These are phyloP conservation scores for Lathyrus tuberosus DNA, from an alignment of 306 rosid genomes.

Conservation along the genomic window DNA sequence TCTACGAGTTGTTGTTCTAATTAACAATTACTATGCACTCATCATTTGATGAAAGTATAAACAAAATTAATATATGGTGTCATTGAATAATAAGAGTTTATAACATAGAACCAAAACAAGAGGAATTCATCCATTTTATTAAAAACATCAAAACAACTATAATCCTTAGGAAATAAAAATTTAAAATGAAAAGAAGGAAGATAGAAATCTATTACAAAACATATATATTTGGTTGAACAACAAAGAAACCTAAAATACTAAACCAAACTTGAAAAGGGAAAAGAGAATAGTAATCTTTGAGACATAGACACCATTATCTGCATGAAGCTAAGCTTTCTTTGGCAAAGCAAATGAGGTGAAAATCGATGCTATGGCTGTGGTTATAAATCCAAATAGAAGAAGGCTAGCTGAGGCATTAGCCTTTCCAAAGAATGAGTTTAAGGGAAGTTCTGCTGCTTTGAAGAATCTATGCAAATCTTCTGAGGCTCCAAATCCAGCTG, in stretches of 20 bases:
- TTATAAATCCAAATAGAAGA: conserved; percentile 48
- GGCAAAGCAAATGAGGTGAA: conserved; percentile 56
- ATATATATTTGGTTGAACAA: background rate
- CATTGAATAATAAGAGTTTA: too few relatives aligned
- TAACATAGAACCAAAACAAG: too few relatives aligned
- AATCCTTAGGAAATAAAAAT: background rate
- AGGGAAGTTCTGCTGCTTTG: background rate
- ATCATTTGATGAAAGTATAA: too few relatives aligned
- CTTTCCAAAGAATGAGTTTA: conserved; percentile 39
- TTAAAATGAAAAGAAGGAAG: background rate
- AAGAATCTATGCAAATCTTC: conserved; percentile 30
- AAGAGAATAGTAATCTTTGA: background rate
- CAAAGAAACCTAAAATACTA: background rate
- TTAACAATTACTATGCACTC: too few relatives aligned
- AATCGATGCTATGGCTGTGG: conserved; percentile 53
- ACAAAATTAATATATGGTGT: too few relatives aligned
- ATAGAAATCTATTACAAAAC: conserved; percentile 3
- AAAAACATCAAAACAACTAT: conserved; percentile 13
- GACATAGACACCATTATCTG: background rate
- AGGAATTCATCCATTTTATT: background rate
- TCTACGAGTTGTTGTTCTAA: too few relatives aligned
- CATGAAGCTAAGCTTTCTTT: conserved; percentile 27
- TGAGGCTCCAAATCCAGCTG: conserved; percentile 62
- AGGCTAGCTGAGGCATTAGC: conserved; percentile 58
- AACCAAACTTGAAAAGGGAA: background rate